phyloP scores from a whole-genome alignment of 257 asterid species.

The Gynochthodes officinalis region DNA sequence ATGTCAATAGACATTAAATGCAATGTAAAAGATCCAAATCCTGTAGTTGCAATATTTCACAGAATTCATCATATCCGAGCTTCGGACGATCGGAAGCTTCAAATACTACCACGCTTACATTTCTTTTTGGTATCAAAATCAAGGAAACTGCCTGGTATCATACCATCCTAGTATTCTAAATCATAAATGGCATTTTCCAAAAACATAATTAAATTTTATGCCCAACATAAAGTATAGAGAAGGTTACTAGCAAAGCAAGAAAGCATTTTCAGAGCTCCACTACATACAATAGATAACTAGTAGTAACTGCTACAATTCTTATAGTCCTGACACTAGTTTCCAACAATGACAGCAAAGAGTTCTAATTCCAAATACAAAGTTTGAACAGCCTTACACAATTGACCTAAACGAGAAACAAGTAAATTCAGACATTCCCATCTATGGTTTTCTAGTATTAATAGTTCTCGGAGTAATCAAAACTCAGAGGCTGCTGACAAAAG shows the following conservation, averaged over 20 bases:
- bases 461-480: conserved; percentile 74
- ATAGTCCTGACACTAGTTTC: conserved; percentile 20
- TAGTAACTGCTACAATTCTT: conserved; percentile 12
- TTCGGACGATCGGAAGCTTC: too few relatives aligned
- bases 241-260: neutral
- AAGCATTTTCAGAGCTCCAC: neutral
- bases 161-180: neutral
- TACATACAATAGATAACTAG: conserved; percentile 16
- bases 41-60: too few relatives aligned
- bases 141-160: too few relatives aligned
- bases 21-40: too few relatives aligned
- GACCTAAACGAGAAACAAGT: conserved; percentile 20
- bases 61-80: too few relatives aligned
- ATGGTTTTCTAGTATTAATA: conserved; percentile 21
- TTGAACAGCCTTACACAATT: conserved; percentile 28
- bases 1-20: too few relatives aligned
- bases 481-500: conserved; percentile 86
- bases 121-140: too few relatives aligned
- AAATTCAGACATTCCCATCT: conserved; percentile 13
- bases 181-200: neutral
- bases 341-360: conserved; percentile 17
- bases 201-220: neutral
- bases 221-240: neutral
- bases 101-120: too few relatives aligned
- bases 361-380: conserved; percentile 27